Percentiles rank a stretch among this genome's conserved stretches.
Evolutionary conservation across 495 filamentous ascomycete genomes (phyloP).

Genomic region (Tuber calosporum): DNA sequence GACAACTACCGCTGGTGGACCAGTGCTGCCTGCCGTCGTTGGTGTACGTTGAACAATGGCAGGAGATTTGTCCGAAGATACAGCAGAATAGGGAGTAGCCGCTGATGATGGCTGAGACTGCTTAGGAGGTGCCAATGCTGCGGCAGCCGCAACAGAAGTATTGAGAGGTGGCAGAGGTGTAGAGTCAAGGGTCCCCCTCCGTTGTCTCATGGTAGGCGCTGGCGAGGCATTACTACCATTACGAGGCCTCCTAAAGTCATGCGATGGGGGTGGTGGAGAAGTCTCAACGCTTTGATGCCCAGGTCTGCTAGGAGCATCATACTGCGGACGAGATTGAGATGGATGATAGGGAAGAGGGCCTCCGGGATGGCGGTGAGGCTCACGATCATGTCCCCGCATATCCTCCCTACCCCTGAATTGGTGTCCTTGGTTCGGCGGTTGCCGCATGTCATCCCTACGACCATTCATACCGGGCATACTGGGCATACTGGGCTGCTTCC

Average conservation of each 20-base stretch:
- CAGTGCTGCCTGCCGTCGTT: constrained; percentile 15
- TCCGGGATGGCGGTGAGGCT: background rate
- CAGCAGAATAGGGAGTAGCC: constrained; percentile 17
- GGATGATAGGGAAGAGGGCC: background rate
- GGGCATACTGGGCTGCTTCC: constrained; percentile 31
- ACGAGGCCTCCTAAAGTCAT: constrained; percentile 29
- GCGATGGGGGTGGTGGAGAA: background rate
- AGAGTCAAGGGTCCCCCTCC: constrained; percentile 32
- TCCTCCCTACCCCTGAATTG: constrained; percentile 20
- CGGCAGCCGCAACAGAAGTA: constrained; percentile 12
- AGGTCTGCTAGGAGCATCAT: background rate
- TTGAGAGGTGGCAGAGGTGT: constrained; percentile 30
- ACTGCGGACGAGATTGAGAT: background rate
- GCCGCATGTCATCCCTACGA: constrained; percentile 21
- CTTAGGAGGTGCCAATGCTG: constrained; percentile 18
- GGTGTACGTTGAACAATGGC: constrained; percentile 21
- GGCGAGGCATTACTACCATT: constrained; percentile 26
- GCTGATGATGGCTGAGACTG: constrained; percentile 20
- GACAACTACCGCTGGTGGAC: constrained; percentile 12
- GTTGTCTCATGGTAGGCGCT: constrained; percentile 31
- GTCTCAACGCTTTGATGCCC: background rate
- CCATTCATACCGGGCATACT: constrained; percentile 36
- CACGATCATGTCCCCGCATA: background rate
- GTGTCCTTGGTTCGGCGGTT: constrained; percentile 21
- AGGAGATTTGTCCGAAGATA: constrained; percentile 25